phyloP scores from a whole-genome alignment of 116 monocot species.

The Posidonia oceanica region DNA sequence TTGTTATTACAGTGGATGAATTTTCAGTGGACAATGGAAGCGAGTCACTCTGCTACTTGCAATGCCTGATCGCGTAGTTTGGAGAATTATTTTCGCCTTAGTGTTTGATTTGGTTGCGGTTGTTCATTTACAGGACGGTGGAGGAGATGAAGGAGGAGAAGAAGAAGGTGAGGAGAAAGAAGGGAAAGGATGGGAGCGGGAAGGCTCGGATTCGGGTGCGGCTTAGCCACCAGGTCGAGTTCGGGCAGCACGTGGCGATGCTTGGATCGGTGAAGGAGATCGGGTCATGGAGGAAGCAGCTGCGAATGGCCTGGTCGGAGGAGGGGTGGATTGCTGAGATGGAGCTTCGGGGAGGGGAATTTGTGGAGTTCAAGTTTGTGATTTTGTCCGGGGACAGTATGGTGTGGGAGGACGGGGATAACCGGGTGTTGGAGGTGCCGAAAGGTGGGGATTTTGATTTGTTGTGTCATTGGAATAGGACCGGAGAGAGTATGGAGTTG shows the following conservation, averaged over 20 bases:
- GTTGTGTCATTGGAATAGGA: conserved; percentile 61
- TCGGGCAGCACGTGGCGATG: conserved; percentile 61
- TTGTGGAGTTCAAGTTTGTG: conserved; percentile 66
- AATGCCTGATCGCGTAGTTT: no score
- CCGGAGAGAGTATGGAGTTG: conserved; percentile 41
- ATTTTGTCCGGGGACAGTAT: conserved; percentile 17
- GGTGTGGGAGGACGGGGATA: conserved; percentile 75
- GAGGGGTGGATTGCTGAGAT: conserved; percentile 61
- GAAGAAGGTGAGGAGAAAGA: conserved; percentile 1
- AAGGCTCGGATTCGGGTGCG: conserved; percentile 29
- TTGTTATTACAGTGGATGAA: not conserved
- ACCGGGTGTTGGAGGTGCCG: conserved; percentile 52
- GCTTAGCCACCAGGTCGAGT: conserved; percentile 78
- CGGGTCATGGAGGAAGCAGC: conserved; percentile 56
- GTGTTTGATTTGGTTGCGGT: not conserved
- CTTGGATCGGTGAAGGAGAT: conserved; percentile 58
- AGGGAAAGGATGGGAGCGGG: conserved; percentile 1
- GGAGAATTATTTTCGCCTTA: not conserved
- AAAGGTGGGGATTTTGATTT: conserved; percentile 41
- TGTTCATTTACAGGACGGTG: not conserved
- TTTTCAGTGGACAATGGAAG: no score
- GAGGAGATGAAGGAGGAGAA: conserved; percentile 7
- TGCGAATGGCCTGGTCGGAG: conserved; percentile 56
- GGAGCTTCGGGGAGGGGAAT: conserved; percentile 21
- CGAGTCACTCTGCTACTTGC: no score